Evolutionary conservation across 2,329 filamentous ascomycete species (phyloP), one percentile per base, ranked within the genome.

Genomic region (Colletotrichum sansevieriae): DNA sequence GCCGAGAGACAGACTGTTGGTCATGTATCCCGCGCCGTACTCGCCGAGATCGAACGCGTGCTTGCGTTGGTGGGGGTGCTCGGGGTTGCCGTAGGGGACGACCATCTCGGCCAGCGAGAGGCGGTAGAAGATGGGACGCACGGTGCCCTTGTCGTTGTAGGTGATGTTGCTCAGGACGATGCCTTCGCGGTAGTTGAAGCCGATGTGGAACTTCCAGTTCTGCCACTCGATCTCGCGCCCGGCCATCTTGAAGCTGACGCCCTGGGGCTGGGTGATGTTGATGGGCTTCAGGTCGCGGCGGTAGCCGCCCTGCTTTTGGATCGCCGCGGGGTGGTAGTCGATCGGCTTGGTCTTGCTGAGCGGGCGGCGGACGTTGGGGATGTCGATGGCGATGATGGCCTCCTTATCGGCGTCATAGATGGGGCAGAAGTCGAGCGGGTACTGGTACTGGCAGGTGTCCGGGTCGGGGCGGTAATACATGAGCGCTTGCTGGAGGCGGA

Each of bases 121-220:
- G 55, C 95, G 88, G 86, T 96, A 97, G 81, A 98, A 97, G 41
- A 97, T 85, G 1, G 93, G 91, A 37, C 95, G 87, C 39, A 91
- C 84, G 49, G 83, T 91, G 52, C 93, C 90, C 79, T 93, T 92
- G 80, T 98, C 95, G 74, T 94, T 95, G 81, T 92, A 97, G 3
- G 90, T 92, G 76, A 97, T 94, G 81, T 97, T 94, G 79, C 92
- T 96, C 7, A 98, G 84, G 2, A 97, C 92, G 73, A 97, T 91
- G 22, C 95, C 95, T 80, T 98, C 95, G 29, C 93, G 88, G 82
- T 97, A 96, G 84, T 97, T 97, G 87, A 97, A 98, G 25, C 95
- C 95, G 68, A 98, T 88, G 78, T 97, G 95, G 72, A 97, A 88
- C 74, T 88, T 95, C 92, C 94, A 98, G 77, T 97, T 97, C 79